These are phyloP conservation scores for Blyttiomyces sp. DNA, from an alignment of 371 early-diverging fungal genomes.

Conservation along the genomic window DNA sequence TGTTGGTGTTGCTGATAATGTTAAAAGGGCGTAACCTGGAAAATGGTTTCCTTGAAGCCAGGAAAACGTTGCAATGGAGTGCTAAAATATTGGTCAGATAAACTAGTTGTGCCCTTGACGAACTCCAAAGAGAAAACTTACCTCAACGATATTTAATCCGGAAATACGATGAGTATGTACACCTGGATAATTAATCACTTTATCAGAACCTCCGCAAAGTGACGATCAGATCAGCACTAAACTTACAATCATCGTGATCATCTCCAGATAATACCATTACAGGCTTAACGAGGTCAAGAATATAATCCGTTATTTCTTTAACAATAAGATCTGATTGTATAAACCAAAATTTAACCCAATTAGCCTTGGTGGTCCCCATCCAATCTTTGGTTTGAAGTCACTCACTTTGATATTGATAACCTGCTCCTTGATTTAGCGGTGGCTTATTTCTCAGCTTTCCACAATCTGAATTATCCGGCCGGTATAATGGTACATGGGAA, in stretches of 20 bases:
- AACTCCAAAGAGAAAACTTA: not conserved
- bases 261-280: slow-evolving; percentile 80
- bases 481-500: slow-evolving; percentile 78
- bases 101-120: not conserved
- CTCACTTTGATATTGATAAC: slow-evolving; percentile 80
- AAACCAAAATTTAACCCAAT: not conserved
- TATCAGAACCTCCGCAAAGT: not conserved
- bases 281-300: slow-evolving; percentile 67
- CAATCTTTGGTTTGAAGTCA: no score
- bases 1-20: slow-evolving; percentile 23
- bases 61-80: slow-evolving; percentile 56
- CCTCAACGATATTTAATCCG: slow-evolving; percentile 4
- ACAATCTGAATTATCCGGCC: slow-evolving; percentile 62
- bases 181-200: not conserved
- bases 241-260: slow-evolving; percentile 86
- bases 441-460: slow-evolving; percentile 62
- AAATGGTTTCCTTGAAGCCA: slow-evolving; percentile 57
- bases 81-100: slow-evolving; percentile 15
- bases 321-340: slow-evolving; percentile 60
- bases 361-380: no score
- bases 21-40: slow-evolving; percentile 52
- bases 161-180: not conserved
- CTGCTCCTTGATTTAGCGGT: slow-evolving; percentile 46
- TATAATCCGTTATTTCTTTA: slow-evolving; percentile 44
- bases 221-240: slow-evolving; percentile 10